Evolutionary conservation across 2,329 filamentous ascomycete species (phyloP), one percentile per base, ranked within the genome.

Genomic region (Botrytis galanthina): DNA sequence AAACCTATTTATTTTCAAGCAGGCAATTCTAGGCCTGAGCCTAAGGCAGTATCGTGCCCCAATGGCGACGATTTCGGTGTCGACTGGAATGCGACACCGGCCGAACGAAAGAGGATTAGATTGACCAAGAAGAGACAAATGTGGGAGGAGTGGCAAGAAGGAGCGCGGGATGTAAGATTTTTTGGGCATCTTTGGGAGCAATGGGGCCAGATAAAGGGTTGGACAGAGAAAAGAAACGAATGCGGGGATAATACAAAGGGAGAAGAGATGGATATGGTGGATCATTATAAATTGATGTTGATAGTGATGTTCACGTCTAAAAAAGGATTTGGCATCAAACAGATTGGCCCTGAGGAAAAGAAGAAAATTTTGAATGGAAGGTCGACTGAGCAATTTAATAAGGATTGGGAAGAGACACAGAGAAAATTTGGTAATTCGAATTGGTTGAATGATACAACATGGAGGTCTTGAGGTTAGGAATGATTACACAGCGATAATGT

Each of bases 61-160:
- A 69, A 37, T 37, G 37, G 66, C n/a, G 66, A 69, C 16, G 48
- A 69, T 8, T 32, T 69, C 18, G 48, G 37, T 22, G 37, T 69
- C 20, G 26, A 69, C 16, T 69, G 66, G 66, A 32, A n/a, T 42
- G 66, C 66, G 3, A 20, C 37, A 16, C n/a, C 3, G 14, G n/a
- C 10, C 1, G 51, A 57, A 20, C 44, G 42, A 6, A 16, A 0
- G 7, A 42, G 3, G 1, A 29, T 32, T 7, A 42, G 20, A 32
- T 10, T 16, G 3, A 3, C 16, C 18, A 44, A 63, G 9, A 9
- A 3, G 20, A 57, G 26, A 22, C 26, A 22, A 12, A 35, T n/a
- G 5, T 57, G 37, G 37, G 35, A 16, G 6, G n/a, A 29, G 4
- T 29, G 16, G n/a, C n/a, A 69, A 57, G 6, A 16, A 12, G 12